Evolutionary conservation across 2,329 filamentous ascomycete species (phyloP).

Genomic region (Clarireedia sp.): DNA sequence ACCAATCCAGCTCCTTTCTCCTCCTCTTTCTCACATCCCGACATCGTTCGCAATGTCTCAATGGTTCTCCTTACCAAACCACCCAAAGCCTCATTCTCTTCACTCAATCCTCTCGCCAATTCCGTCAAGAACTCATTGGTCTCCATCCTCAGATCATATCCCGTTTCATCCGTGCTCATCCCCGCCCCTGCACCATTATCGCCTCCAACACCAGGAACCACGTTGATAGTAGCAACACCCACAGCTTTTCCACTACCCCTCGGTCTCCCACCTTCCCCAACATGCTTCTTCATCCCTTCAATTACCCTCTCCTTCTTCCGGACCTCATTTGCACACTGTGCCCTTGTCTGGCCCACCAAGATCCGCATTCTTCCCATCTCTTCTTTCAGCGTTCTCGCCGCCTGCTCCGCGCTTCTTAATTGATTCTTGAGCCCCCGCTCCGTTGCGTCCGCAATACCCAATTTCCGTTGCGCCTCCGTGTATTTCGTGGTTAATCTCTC

Average conservation of each 20-base stretch:
- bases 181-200: slow-evolving; percentile 26
- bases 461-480: slow-evolving; percentile 46
- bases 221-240: slow-evolving; percentile 47
- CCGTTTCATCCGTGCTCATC: slow-evolving; percentile 35
- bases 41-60: slow-evolving; percentile 61
- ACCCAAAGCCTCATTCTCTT: slow-evolving; percentile 83
- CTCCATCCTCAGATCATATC: slow-evolving; percentile 71
- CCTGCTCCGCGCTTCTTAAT: slow-evolving; percentile 65
- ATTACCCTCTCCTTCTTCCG: slow-evolving; percentile 86
- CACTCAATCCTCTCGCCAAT: slow-evolving; percentile 72
- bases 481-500: slow-evolving; percentile 48
- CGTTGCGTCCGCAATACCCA: slow-evolving; percentile 57
- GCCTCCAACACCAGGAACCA: slow-evolving; percentile 45
- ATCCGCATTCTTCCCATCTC: slow-evolving; percentile 73
- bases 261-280: slow-evolving; percentile 61
- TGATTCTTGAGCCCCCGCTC: slow-evolving; percentile 62
- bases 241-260: slow-evolving; percentile 48
- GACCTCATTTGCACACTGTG: slow-evolving; percentile 83
- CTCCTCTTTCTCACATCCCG: slow-evolving; percentile 42
- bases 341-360: slow-evolving; percentile 72
- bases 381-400: slow-evolving; percentile 70
- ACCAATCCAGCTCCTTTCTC: slow-evolving; percentile 25
- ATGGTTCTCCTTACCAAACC: slow-evolving; percentile 64
- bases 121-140: slow-evolving; percentile 87
- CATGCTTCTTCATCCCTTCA: slow-evolving; percentile 78